These are phyloP conservation scores for Solanum sitiens DNA, from an alignment of 257 asterid genomes.

Conservation along the genomic window DNA sequence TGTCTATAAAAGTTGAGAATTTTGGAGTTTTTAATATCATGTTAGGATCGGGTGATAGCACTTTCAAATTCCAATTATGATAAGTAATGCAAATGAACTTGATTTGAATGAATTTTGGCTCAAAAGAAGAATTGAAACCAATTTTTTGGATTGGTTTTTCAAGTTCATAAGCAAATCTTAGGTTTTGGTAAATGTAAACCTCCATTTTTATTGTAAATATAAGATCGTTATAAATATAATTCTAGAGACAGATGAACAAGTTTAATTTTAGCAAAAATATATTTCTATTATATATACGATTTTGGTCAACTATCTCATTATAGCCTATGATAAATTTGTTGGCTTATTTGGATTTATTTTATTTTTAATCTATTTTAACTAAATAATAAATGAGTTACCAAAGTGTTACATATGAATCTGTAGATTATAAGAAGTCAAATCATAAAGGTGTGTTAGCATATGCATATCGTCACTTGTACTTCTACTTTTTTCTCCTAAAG, in stretches of 20 bases:
- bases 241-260: background rate
- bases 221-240: background rate
- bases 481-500: too few relatives aligned
- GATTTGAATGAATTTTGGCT: background rate
- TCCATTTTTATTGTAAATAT: background rate
- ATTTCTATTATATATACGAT: background rate
- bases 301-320: background rate
- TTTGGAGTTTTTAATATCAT: background rate
- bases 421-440: background rate
- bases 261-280: background rate
- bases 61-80: background rate
- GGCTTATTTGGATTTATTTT: background rate
- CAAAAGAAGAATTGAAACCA: background rate
- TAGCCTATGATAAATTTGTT: background rate
- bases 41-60: background rate
- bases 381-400: background rate
- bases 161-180: background rate
- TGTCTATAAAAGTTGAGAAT: background rate
- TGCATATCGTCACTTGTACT: background rate
- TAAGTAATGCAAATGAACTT: background rate
- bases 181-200: background rate
- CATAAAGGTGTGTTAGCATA: background rate
- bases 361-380: background rate
- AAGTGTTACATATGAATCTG: background rate
- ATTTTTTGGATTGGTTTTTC: background rate